These are phyloP conservation scores for Trichoderma koningii DNA, from an alignment of 2,329 filamentous ascomycete genomes.

Conservation along the genomic window DNA sequence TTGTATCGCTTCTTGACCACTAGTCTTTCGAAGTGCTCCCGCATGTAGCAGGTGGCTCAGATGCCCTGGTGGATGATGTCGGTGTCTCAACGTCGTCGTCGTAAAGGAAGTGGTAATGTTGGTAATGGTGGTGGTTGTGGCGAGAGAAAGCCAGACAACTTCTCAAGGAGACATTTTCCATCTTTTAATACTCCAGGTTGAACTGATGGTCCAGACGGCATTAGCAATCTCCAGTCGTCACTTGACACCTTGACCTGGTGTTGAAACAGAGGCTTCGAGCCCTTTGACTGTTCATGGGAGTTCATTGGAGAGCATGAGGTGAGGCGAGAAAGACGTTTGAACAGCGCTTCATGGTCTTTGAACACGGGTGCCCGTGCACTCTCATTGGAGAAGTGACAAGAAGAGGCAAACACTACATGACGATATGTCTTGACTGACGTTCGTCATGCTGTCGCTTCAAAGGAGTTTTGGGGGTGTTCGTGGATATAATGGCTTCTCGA, in stretches of 20 bases:
- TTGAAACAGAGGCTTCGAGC: neutral
- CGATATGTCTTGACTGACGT: neutral
- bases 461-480: neutral
- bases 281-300: neutral
- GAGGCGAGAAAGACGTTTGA: neutral
- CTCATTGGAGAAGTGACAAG: neutral
- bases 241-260: neutral
- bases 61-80: too few species aligned
- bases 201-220: neutral
- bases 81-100: too few species aligned
- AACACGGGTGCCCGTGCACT: neutral
- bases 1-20: too few species aligned
- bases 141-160: neutral
- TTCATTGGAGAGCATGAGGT: neutral
- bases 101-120: neutral
- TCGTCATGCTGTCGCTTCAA: neutral
- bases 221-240: neutral
- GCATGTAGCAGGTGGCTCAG: too few species aligned
- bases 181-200: constrained; percentile 8
- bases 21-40: too few species aligned
- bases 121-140: neutral
- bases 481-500: too few species aligned
- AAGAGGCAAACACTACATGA: neutral
- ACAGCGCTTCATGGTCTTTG: neutral
- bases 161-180: neutral